Conservation (phyloP, 345 rosid species). For the Populus euphratica region DNA sequence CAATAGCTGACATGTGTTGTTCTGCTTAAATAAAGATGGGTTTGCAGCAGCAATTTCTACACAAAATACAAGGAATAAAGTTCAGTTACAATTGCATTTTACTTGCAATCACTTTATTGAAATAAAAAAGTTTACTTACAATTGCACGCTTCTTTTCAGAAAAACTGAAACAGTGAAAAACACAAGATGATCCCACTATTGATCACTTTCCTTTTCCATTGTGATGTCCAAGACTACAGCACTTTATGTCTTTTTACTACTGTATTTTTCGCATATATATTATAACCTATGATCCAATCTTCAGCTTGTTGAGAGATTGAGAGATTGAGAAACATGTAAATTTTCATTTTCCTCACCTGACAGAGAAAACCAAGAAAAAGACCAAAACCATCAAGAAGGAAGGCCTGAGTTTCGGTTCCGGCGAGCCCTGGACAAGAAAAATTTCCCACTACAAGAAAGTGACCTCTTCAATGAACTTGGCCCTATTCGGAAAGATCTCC, state of each 20-base stretch:
- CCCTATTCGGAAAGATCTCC: slow-evolving; percentile 33
- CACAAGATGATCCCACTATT: neutral
- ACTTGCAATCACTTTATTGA: neutral
- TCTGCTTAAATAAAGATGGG: no score
- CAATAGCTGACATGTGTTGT: no score
- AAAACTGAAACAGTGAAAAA: neutral
- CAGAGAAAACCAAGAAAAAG: neutral
- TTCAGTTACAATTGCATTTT: no score
- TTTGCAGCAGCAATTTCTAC: neutral
- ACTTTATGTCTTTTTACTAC: neutral
- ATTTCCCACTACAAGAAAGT: slow-evolving; percentile 56
- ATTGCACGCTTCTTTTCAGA: neutral
- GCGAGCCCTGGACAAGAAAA: slow-evolving; percentile 30
- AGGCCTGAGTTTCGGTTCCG: slow-evolving; percentile 20
- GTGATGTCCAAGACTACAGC: neutral
- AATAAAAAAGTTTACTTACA: slow-evolving; percentile 10
- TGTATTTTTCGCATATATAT: neutral
- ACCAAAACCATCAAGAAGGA: slow-evolving; percentile 13
- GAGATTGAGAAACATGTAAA: neutral
- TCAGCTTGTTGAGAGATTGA: neutral
- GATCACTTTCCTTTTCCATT: neutral
- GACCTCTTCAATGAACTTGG: slow-evolving; percentile 56
- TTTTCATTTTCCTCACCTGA: slow-evolving; percentile 10
- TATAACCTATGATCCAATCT: neutral
- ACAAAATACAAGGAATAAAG: neutral